Evolutionary conservation across 768 basidiomycete species (phyloP).

Genomic region (Amanita jacksonii): DNA sequence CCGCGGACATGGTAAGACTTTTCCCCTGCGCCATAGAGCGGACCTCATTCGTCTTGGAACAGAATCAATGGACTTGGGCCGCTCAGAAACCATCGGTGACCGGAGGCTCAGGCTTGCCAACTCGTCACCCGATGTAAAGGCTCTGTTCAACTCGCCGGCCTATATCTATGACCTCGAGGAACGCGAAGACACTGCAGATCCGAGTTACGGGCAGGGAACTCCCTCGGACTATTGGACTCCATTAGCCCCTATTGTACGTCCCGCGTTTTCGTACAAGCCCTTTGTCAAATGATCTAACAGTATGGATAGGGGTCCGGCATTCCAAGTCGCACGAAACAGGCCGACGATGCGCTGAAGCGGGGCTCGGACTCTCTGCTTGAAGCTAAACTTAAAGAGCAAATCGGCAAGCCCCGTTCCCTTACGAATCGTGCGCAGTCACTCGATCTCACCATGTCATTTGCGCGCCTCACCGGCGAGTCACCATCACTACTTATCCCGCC

Average conservation of each 20-base stretch:
- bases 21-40: slow-evolving; percentile 3
- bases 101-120: slow-evolving; percentile 73
- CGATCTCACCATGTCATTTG: slow-evolving; percentile 77
- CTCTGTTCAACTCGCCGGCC: slow-evolving; percentile 80
- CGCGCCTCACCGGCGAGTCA: slow-evolving; percentile 57
- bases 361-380: slow-evolving; percentile 80
- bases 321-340: slow-evolving; percentile 54
- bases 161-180: slow-evolving; percentile 78
- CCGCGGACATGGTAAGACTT: slow-evolving; percentile 42
- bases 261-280: background rate
- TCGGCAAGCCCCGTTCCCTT: slow-evolving; percentile 68
- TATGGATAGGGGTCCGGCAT: slow-evolving; percentile 53
- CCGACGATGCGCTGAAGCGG: slow-evolving; percentile 70
- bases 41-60: slow-evolving; percentile 6
- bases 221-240: slow-evolving; percentile 71
- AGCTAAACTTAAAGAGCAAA: slow-evolving; percentile 73
- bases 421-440: slow-evolving; percentile 86
- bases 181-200: slow-evolving; percentile 48
- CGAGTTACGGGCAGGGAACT: slow-evolving; percentile 44
- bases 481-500: slow-evolving; percentile 54
- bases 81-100: slow-evolving; percentile 62
- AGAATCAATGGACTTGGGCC: slow-evolving; percentile 75
- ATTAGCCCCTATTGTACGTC: slow-evolving; percentile 62
- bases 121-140: slow-evolving; percentile 92
- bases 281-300: slow-evolving; percentile 9